phyloP scores from a whole-genome alignment of 176 grass and related monocot genomes.

The Neostapfia colusana region DNA sequence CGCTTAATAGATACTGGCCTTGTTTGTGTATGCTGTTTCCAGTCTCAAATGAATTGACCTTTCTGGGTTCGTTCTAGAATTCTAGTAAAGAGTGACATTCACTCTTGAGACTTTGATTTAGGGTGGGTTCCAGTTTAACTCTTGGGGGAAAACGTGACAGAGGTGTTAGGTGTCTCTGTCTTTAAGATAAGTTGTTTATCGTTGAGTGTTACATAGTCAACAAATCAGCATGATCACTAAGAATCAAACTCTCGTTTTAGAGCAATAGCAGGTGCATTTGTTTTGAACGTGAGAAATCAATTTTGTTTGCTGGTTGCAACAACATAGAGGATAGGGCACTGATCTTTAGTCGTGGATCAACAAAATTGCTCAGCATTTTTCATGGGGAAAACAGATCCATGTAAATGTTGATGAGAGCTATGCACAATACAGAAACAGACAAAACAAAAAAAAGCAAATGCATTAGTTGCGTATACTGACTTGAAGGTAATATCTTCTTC shows the following conservation, averaged over 20 bases:
- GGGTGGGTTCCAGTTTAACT: neutral
- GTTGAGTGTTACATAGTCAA: neutral
- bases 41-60: neutral
- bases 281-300: neutral
- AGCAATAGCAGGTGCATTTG: neutral
- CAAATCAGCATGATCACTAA: neutral
- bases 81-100: neutral
- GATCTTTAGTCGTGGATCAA: neutral
- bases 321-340: neutral
- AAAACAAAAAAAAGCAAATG: neutral
- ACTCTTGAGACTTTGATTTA: neutral
- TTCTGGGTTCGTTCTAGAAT: neutral
- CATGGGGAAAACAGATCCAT: neutral
- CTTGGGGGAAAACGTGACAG: neutral
- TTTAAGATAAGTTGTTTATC: constrained; percentile 13
- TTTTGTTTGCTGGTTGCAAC: constrained; percentile 13
- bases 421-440: neutral
- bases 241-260: neutral
- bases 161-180: neutral
- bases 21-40: neutral
- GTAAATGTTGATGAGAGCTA: neutral
- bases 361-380: neutral
- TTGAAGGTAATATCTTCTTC: neutral
- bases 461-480: neutral
- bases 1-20: neutral